Evolutionary conservation across 2,329 filamentous ascomycete genomes (phyloP).

Genomic region (Xylaria hypoxylon): DNA sequence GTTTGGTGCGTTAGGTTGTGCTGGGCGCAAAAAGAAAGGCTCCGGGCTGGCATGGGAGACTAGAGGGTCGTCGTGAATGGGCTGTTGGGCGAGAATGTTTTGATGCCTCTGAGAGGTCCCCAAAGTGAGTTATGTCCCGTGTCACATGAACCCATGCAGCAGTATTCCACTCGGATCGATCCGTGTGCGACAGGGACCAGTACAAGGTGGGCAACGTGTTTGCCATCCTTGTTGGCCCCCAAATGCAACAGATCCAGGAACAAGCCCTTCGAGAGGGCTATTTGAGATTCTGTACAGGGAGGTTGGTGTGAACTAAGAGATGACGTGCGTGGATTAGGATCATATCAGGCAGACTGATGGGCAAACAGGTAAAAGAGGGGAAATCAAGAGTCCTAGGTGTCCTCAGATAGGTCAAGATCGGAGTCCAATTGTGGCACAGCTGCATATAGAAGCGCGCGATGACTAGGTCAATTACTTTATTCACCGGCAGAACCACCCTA

Average conservation of each 20-base stretch:
- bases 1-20: neutral
- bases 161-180: constrained; percentile 25
- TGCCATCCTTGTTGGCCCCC: constrained; percentile 21
- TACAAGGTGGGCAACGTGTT: neutral
- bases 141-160: constrained; percentile 16
- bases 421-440: constrained; percentile 30
- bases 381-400: constrained; percentile 26
- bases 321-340: constrained; percentile 10
- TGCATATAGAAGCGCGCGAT: constrained; percentile 26
- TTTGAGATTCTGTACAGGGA: constrained; percentile 12
- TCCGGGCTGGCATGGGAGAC: neutral
- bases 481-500: constrained; percentile 40
- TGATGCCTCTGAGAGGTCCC: neutral
- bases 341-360: constrained; percentile 28
- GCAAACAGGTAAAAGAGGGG: constrained; percentile 26
- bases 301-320: constrained; percentile 4
- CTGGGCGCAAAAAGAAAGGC: neutral
- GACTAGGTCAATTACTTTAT: constrained; percentile 41
- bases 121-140: constrained; percentile 1
- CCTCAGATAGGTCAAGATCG: constrained; percentile 18
- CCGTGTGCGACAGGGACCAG: constrained; percentile 8
- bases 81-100: constrained; percentile 6
- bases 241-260: constrained; percentile 16
- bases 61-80: too few relatives aligned
- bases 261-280: neutral